Evolutionary conservation across 2,329 filamentous ascomycete species (phyloP).

Genomic region (Lanzia echinophila): DNA sequence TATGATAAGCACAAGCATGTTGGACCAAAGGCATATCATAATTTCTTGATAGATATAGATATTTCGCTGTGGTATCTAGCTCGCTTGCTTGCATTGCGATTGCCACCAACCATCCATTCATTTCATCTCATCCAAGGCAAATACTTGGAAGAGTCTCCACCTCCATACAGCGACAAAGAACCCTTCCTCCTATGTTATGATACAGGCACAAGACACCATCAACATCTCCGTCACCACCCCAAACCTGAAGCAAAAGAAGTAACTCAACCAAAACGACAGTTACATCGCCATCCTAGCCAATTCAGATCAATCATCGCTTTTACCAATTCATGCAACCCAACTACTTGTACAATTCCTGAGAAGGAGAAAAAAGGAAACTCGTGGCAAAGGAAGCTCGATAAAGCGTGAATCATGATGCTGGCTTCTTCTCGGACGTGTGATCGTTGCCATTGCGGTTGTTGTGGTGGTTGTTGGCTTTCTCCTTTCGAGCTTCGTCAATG

Average conservation of each 20-base stretch:
- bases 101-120: too few relatives aligned
- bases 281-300: constrained; percentile 19
- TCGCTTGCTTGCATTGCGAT: neutral
- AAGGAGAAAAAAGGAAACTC: constrained; percentile 14
- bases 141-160: too few relatives aligned
- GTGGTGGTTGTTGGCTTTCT: constrained; percentile 54
- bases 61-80: neutral
- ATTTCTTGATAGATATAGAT: neutral
- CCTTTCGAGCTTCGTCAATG: constrained; percentile 85
- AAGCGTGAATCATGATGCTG: constrained; percentile 15
- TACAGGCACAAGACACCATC: neutral
- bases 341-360: constrained; percentile 26
- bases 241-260: neutral
- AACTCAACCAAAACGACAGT: neutral
- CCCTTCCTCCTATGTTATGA: neutral
- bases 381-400: constrained; percentile 13
- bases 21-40: too few relatives aligned
- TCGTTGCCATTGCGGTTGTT: constrained; percentile 12
- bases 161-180: neutral
- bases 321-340: constrained; percentile 27
- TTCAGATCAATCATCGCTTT: constrained; percentile 18
- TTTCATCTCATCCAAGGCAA: too few relatives aligned
- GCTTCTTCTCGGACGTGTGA: constrained; percentile 20
- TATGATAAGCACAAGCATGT: too few relatives aligned
- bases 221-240: neutral